Evolutionary conservation across 805 yeast genomes (phyloP).

Genomic region (Candida ovalis): DNA sequence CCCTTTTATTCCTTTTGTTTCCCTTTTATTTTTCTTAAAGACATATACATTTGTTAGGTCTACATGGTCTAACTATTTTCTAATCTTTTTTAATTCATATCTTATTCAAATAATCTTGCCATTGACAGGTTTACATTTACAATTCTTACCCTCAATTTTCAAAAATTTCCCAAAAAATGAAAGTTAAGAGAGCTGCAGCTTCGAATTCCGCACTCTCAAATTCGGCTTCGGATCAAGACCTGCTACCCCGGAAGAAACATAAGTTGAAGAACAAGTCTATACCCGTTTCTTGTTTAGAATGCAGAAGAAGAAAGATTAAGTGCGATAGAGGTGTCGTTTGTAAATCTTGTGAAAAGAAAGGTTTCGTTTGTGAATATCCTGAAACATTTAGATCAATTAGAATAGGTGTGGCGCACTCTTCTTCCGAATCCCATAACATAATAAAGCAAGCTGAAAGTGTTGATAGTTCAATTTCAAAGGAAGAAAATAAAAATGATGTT

Average conservation of each 20-base stretch:
- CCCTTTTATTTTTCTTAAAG: neutral
- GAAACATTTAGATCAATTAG: constrained; percentile 42
- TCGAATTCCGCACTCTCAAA: neutral
- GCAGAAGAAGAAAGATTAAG: constrained; percentile 32
- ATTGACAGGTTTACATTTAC: neutral
- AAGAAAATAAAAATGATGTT: neutral
- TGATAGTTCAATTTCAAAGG: neutral
- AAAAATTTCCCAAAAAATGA: neutral
- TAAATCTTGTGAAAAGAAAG: constrained; percentile 37
- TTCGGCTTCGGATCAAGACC: neutral
- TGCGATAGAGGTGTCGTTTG: constrained; percentile 37
- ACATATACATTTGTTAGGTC: neutral
- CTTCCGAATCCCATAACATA: neutral
- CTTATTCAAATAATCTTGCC: neutral
- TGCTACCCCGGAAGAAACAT: neutral
- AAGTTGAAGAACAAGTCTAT: constrained; percentile 7
- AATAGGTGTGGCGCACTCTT: constrained; percentile 8
- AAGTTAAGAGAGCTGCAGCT: neutral
- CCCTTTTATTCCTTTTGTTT: neutral
- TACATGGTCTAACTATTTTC: neutral
- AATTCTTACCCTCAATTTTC: neutral
- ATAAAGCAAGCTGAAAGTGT: neutral
- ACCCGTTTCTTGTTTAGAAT: constrained; percentile 33
- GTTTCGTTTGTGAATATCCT: constrained; percentile 39
- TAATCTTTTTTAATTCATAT: neutral